Evolutionary conservation across 2,329 filamentous ascomycete species (phyloP).

Genomic region (Botryosphaeria dothidea): DNA sequence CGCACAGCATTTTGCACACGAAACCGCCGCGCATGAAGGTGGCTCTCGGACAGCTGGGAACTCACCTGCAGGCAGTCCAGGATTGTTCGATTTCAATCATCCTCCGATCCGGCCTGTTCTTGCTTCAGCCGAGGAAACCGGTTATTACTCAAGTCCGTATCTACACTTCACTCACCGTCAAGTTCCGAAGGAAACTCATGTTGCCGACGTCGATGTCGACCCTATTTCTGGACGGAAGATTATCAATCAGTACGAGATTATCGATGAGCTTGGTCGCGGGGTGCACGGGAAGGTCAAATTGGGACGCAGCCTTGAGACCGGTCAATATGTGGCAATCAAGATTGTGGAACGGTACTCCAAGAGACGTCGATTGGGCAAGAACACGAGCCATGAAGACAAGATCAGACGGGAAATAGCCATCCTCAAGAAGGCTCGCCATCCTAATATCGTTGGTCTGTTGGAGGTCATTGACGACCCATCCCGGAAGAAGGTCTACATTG

Average conservation of each 20-base stretch:
- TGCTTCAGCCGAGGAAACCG: conserved; percentile 34
- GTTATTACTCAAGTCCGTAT: conserved; percentile 51
- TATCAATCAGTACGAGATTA: conserved; percentile 97
- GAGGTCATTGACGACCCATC: conserved; percentile 98
- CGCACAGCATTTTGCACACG: conserved; percentile 38
- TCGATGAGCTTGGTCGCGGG: conserved; percentile 92
- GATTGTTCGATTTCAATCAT: conserved; percentile 43
- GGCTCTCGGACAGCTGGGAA: conserved; percentile 46
- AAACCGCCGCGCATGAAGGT: conserved; percentile 33
- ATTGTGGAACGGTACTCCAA: conserved; percentile 97
- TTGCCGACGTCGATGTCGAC: conserved; percentile 88
- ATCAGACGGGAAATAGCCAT: conserved; percentile 97
- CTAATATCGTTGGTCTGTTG: conserved; percentile 92
- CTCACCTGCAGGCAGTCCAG: conserved; percentile 49
- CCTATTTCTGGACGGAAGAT: conserved; percentile 86
- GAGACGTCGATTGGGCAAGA: conserved; percentile 80
- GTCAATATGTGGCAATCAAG: conserved; percentile 90
- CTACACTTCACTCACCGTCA: conserved; percentile 52
- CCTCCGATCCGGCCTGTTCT: conserved; percentile 33
- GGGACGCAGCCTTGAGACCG: conserved; percentile 74
- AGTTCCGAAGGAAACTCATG: conserved; percentile 69
- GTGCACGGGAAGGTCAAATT: conserved; percentile 98
- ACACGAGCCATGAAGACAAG: conserved; percentile 72
- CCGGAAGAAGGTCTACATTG: conserved; percentile 96
- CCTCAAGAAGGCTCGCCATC: conserved; percentile 94